Evolutionary conservation across 371 early-diverging fungal genomes (phyloP).

Genomic region (Apophysomyces trapeziformis): DNA sequence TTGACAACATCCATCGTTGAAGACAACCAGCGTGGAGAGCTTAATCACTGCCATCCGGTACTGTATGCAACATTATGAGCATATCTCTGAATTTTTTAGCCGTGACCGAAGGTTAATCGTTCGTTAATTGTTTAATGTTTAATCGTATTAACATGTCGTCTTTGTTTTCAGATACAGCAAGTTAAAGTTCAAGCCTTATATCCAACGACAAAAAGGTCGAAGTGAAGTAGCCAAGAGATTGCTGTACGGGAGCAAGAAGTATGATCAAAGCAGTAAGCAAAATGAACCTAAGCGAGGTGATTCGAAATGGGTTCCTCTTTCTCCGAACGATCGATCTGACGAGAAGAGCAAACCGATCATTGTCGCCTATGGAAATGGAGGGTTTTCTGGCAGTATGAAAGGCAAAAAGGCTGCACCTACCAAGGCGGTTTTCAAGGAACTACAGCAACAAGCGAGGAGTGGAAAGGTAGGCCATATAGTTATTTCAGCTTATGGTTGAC

Average conservation of each 20-base stretch:
- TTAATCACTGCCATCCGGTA: background rate
- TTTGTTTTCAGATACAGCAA: background rate
- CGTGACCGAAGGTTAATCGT: background rate
- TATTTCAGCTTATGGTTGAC: background rate
- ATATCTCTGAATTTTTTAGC: background rate
- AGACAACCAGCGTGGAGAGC: background rate
- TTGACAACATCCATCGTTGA: background rate
- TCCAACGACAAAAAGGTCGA: background rate
- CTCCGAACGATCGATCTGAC: background rate
- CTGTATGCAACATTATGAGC: background rate
- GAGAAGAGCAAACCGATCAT: background rate
- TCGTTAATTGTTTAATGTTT: background rate
- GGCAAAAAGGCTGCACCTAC: background rate
- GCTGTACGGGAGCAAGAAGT: background rate
- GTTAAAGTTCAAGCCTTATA: constrained; percentile 1
- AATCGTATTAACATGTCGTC: background rate
- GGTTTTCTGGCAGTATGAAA: background rate
- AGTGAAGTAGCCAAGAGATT: background rate
- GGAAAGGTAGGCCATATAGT: background rate
- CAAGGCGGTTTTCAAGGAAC: background rate
- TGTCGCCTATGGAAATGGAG: constrained; percentile 1
- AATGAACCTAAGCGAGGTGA: background rate
- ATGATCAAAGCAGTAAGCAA: background rate
- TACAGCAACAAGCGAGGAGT: background rate
- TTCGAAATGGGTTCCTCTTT: background rate